Evolutionary conservation across 306 rosid genomes (phyloP).

Genomic region (Corylus heterophylla): DNA sequence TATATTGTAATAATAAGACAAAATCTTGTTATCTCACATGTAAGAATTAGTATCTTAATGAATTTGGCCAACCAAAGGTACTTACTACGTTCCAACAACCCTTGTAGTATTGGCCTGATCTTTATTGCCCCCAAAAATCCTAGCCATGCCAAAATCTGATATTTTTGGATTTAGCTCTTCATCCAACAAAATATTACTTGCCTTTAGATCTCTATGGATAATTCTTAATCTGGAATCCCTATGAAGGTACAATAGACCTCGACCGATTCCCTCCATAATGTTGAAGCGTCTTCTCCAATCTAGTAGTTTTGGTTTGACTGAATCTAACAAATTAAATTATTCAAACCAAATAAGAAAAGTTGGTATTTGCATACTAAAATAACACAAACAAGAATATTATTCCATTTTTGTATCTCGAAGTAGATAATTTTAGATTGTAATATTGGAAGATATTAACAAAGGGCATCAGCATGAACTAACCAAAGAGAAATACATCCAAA

Average conservation of each 20-base stretch:
- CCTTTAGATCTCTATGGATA: neutral
- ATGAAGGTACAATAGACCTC: neutral
- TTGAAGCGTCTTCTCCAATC: neutral
- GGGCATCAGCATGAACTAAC: neutral
- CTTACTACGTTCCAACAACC: neutral
- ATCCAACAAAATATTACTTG: neutral
- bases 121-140: neutral
- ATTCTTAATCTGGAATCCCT: neutral
- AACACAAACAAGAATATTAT: neutral
- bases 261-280: neutral
- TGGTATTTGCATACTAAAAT: no score
- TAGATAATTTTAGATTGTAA: no score
- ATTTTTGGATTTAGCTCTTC: neutral
- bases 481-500: neutral
- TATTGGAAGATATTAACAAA: neutral
- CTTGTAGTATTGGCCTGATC: neutral
- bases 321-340: neutral
- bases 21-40: neutral
- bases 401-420: neutral
- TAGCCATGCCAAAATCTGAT: neutral
- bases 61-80: no score
- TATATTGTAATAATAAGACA: neutral
- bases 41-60: neutral
- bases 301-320: neutral
- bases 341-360: no score